Conservation (phyloP, 192 early-diverging fungal species). For the Martensiomyces pterosporus region DNA sequence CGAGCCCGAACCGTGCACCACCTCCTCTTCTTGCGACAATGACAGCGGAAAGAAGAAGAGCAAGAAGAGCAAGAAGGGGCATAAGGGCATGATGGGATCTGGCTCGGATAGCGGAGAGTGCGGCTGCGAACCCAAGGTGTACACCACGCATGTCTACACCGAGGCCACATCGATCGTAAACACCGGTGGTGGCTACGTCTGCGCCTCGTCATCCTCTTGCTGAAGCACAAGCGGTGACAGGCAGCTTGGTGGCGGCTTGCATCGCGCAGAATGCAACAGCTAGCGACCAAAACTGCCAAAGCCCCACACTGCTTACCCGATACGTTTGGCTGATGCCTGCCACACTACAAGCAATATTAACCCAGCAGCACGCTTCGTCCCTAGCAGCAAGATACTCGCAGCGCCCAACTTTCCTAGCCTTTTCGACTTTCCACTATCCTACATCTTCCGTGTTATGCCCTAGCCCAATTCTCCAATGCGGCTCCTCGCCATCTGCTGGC, state of each 20-base stretch:
- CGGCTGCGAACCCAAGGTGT: slow-evolving; percentile 19
- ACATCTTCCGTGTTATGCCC: too few relatives aligned
- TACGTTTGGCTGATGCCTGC: too few relatives aligned
- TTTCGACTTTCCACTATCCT: too few relatives aligned
- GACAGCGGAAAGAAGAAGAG: slow-evolving; percentile 13
- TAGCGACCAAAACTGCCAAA: too few relatives aligned
- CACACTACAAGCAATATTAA: too few relatives aligned
- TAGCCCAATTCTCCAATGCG: too few relatives aligned
- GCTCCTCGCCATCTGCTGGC: too few relatives aligned
- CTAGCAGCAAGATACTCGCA: too few relatives aligned
- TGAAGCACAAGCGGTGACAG: slow-evolving; percentile 5
- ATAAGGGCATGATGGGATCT: too few relatives aligned
- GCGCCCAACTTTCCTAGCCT: too few relatives aligned
- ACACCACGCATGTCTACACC: slow-evolving; percentile 48
- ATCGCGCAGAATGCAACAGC: neutral
- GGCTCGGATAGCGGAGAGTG: neutral
- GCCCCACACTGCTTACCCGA: too few relatives aligned
- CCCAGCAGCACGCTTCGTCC: too few relatives aligned
- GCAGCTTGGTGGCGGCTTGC: neutral
- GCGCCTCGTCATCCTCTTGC: slow-evolving; percentile 32
- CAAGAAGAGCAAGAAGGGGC: slow-evolving; percentile 10
- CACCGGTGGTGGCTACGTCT: slow-evolving; percentile 34
- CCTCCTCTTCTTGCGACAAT: slow-evolving; percentile 9
- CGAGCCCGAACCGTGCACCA: slow-evolving; percentile 11
- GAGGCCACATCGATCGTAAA: slow-evolving; percentile 43